Base-by-base conservation (phyloP, 257 asterid species). In the Ophiorrhiza pumila region DNA sequence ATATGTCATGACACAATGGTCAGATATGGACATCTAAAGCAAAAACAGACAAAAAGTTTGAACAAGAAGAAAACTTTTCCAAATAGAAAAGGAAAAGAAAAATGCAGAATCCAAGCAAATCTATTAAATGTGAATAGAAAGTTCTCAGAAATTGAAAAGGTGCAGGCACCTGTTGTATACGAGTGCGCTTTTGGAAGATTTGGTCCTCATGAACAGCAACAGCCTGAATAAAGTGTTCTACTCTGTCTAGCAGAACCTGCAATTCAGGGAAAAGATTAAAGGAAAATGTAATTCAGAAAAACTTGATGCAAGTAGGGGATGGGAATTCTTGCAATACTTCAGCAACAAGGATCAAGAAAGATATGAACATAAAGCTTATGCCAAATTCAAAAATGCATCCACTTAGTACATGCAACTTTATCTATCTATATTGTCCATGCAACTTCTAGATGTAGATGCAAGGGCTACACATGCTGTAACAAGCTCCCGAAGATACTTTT, bases 161-260 rank as follows among this genome's bases (percentile, higher is more conserved):
- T 17, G 76, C 71, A 74, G 78, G 62, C 65, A 94, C 99, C 95
- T 90, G 93, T 79, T 88, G 93, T 73, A 91, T 77, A 71, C 96
- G 97, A 66, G 96, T 69, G 76, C 98, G 85, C 85, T 95, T 95
- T 79, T 71, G 96, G 65, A 95, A 95, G 22, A 95, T 91, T 81
- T 90, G 89, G 71, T 92, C 96, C 82, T 92, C 97, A 76, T 91
- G 68, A 72, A 78, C 91, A 11, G 98, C 88, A 83, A 84, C 95
- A 63, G 97, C 91, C 90, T 90, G 93, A 84, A 91, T 86, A 80
- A 95, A 95, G 82, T 82, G 87, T 76, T 95, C 97, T 60, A 87
- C 97, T 65, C 94, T 87, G 84, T 92, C 96, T 81, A 92, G 81
- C 73, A 77, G 81, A 76, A 95, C 98, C 99, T 90, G 85, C 75